phyloP scores from a whole-genome alignment of 176 grass and related monocot genomes.

The Zoysia pacifica region DNA sequence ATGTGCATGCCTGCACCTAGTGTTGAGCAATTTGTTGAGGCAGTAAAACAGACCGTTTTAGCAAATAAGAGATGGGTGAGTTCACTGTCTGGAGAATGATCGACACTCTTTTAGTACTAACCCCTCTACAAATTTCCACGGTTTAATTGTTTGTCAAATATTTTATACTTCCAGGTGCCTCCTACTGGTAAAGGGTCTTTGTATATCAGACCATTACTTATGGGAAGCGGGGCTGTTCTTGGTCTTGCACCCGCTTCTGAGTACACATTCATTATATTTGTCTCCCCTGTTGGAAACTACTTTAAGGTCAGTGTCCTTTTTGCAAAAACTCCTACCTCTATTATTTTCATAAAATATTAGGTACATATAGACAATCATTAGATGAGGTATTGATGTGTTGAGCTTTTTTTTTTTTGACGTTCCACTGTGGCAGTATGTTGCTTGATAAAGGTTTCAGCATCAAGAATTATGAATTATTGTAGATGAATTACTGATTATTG shows the following conservation, averaged over 20 bases:
- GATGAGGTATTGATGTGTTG: not conserved
- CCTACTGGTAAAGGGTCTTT: constrained; percentile 90
- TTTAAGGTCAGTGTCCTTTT: constrained; percentile 64
- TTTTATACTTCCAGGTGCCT: constrained; percentile 65
- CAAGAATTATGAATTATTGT: constrained; percentile 21
- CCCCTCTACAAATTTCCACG: constrained; percentile 13
- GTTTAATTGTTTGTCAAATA: constrained; percentile 36
- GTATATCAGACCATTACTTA: constrained; percentile 83
- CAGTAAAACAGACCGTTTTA: constrained; percentile 86
- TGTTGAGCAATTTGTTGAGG: constrained; percentile 79
- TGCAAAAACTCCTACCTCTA: constrained; percentile 13
- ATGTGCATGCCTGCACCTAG: constrained; percentile 90
- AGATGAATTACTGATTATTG: not conserved
- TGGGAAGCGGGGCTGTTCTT: constrained; percentile 90
- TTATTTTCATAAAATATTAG: not conserved
- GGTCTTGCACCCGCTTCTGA: constrained; percentile 86
- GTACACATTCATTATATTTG: constrained; percentile 91
- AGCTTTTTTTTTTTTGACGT: not conserved
- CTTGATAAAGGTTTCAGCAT: constrained; percentile 8
- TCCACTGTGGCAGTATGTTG: not conserved
- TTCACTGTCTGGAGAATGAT: constrained; percentile 6
- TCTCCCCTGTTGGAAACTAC: constrained; percentile 96
- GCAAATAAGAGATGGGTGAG: constrained; percentile 87
- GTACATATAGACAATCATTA: constrained; percentile 26
- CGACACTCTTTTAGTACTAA: not conserved